Conservation (phyloP, 2,329 filamentous ascomycete species). For the Exutisphaerella laricina region DNA sequence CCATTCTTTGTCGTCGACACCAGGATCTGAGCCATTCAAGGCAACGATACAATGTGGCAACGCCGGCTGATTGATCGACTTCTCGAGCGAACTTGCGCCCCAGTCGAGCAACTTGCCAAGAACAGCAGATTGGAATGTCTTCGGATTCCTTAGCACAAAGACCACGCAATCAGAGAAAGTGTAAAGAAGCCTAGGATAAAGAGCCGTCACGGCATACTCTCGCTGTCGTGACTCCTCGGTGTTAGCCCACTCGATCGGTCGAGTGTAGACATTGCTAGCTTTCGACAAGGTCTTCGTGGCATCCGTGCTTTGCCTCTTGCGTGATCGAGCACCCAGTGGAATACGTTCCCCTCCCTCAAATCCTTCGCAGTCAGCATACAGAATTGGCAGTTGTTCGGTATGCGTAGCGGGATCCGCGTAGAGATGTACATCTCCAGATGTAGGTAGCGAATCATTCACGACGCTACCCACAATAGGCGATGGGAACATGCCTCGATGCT, state of each 20-base stretch:
- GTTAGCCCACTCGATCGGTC: conserved; percentile 32
- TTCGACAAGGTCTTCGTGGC: conserved; percentile 6
- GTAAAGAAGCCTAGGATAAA: conserved; percentile 40
- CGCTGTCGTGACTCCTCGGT: conserved; percentile 30
- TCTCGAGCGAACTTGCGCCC: conserved; percentile 49
- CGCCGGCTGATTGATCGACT: conserved; percentile 51
- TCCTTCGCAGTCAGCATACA: conserved; percentile 51
- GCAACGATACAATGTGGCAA: conserved; percentile 52
- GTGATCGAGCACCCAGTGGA: conserved; percentile 31
- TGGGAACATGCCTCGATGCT: conserved; percentile 31
- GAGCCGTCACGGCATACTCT: conserved; percentile 36
- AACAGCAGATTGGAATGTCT: conserved; percentile 34
- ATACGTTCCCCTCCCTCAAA: conserved; percentile 45
- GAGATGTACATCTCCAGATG: conserved; percentile 49
- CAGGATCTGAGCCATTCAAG: conserved; percentile 35
- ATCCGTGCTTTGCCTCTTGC: conserved; percentile 15
- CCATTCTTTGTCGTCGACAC: conserved; percentile 32
- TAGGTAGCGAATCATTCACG: conserved; percentile 39
- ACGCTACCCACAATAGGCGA: conserved; percentile 44
- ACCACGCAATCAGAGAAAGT: conserved; percentile 43
- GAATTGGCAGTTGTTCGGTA: conserved; percentile 37
- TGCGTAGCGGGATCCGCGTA: conserved; percentile 46
- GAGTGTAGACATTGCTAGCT: conserved; percentile 19
- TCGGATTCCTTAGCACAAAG: conserved; percentile 39
- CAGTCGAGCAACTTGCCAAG: conserved; percentile 43